Percentiles rank a stretch among this genome's conserved stretches.
Conservation (phyloP, 2,329 filamentous ascomycete species). For the Pseudocercospora eumusae region DNA sequence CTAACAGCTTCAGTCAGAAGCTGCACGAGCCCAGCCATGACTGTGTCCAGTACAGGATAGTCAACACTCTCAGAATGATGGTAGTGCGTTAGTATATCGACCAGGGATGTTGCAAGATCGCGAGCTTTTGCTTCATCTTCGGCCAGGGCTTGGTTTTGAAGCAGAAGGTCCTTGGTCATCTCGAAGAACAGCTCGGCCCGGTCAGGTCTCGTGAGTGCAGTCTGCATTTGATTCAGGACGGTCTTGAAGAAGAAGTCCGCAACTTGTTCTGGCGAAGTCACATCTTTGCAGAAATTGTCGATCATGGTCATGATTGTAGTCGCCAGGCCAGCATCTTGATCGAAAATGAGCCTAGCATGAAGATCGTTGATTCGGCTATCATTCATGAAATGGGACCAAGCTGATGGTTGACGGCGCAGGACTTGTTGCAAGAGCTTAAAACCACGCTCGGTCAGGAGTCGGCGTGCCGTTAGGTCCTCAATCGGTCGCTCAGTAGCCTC, state of each 20-base stretch:
- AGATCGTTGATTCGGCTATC: conserved; percentile 38
- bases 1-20: conserved; percentile 42
- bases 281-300: conserved; percentile 32
- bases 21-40: conserved; percentile 40
- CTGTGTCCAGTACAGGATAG: conserved; percentile 29
- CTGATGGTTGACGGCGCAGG: conserved; percentile 31
- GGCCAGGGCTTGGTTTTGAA: conserved; percentile 18
- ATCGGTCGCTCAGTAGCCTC: conserved; percentile 8
- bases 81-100: conserved; percentile 26
- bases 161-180: conserved; percentile 24
- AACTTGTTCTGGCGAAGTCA: conserved; percentile 17
- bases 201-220: conserved; percentile 21
- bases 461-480: conserved; percentile 7
- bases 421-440: conserved; percentile 20
- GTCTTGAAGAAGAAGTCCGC: conserved; percentile 30
- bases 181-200: conserved; percentile 29
- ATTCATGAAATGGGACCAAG: conserved; percentile 34
- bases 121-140: conserved; percentile 28
- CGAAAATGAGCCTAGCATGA: conserved; percentile 39
- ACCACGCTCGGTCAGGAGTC: conserved; percentile 6
- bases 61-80: conserved; percentile 32
- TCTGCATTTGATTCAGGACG: conserved; percentile 26
- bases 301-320: conserved; percentile 23
- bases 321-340: conserved; percentile 23
- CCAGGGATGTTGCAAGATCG: conserved; percentile 25